A percentile compares a stretch with the other conserved stretches of the same genome.
Conservation (phyloP, 164 flowering plant genomes). For the Warburgia ugandensis region DNA sequence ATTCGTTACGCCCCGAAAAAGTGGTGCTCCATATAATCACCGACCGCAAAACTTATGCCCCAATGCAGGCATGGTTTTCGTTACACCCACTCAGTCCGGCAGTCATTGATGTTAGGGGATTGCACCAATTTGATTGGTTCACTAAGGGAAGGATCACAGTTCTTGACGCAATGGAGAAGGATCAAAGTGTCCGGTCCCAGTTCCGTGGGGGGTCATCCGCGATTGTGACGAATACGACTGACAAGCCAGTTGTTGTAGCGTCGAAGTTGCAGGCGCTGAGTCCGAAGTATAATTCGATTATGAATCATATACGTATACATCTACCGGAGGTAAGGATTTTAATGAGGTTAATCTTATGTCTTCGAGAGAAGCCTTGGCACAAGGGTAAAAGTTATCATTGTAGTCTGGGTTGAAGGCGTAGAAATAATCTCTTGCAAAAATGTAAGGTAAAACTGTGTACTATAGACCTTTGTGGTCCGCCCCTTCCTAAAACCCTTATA, state of each 20-base stretch:
- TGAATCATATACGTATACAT: constrained; percentile 91
- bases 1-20: constrained; percentile 51
- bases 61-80: constrained; percentile 99
- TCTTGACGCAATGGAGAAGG: constrained; percentile 95
- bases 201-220: constrained; percentile 91
- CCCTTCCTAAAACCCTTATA: no score
- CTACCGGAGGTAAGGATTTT: constrained; percentile 69
- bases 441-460: no score
- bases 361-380: no score
- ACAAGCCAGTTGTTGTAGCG: constrained; percentile 74
- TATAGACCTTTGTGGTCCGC: no score
- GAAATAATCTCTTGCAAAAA: no score
- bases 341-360: no score
- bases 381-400: no score
- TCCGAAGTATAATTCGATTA: constrained; percentile 86
- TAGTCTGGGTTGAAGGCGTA: no score
- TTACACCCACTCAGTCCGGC: constrained; percentile 74
- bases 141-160: constrained; percentile 87
- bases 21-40: constrained; percentile 85
- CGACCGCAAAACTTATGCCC: constrained; percentile 70
- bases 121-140: constrained; percentile 98
- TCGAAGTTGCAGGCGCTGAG: constrained; percentile 91
- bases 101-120: constrained; percentile 74
- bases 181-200: constrained; percentile 65
- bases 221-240: constrained; percentile 58